A percentile compares a stretch with the other conserved stretches of the same genome.
These are phyloP conservation scores for Xylaria multiplex DNA, from an alignment of 2,329 filamentous ascomycete species.

Conservation along the genomic window DNA sequence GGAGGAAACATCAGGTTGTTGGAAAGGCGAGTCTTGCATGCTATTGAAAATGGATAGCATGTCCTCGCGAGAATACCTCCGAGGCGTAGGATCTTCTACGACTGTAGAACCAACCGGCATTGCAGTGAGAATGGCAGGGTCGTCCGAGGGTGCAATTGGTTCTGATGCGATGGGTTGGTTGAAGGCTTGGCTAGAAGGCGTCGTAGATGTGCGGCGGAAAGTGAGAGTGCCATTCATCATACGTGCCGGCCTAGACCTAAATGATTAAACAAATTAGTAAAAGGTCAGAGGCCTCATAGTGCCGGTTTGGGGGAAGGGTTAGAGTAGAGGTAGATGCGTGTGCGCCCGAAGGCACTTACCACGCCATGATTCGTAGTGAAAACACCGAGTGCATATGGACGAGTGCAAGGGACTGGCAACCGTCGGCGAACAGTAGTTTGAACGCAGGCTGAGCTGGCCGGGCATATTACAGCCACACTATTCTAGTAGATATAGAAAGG, in stretches of 20 bases:
- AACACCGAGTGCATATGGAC: constrained; percentile 7
- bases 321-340: constrained; percentile 1
- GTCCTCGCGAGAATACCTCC: constrained; percentile 81
- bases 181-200: constrained; percentile 56
- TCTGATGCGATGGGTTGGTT: constrained; percentile 51
- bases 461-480: background rate
- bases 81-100: constrained; percentile 58
- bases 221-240: constrained; percentile 71
- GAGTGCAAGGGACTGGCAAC: constrained; percentile 3
- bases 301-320: background rate
- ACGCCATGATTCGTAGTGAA: constrained; percentile 20
- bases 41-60: constrained; percentile 76
- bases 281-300: background rate
- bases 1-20: constrained; percentile 69
- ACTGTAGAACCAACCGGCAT: constrained; percentile 64
- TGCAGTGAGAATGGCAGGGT: constrained; percentile 66
- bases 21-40: constrained; percentile 54
- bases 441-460: constrained; percentile 1
- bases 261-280: constrained; percentile 22
- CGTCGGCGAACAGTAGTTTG: constrained; percentile 1
- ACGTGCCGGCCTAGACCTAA: constrained; percentile 67
- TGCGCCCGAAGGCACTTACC: constrained; percentile 19
- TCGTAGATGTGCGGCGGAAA: constrained; percentile 71
- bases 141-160: constrained; percentile 43
- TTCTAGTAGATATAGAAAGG: background rate